These are phyloP conservation scores for Orbilia ellipsospora DNA, from an alignment of 2,329 filamentous ascomycete species.

Conservation along the genomic window DNA sequence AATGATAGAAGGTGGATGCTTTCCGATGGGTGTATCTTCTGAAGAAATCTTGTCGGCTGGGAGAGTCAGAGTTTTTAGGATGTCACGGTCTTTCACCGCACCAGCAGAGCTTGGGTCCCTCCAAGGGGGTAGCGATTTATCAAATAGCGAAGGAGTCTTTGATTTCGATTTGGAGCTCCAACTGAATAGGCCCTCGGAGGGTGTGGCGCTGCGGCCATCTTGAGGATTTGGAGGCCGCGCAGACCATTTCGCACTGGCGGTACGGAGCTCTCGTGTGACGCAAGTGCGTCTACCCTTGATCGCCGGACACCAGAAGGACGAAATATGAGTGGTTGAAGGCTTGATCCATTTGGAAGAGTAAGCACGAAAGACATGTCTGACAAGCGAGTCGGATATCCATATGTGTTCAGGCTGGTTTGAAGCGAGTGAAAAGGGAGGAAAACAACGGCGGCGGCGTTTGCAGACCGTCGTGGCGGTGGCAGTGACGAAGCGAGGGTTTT, in stretches of 20 bases:
- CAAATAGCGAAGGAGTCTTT: not conserved
- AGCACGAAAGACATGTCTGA: conserved; percentile 29
- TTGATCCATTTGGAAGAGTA: conserved; percentile 15
- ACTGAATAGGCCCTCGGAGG: conserved; percentile 21
- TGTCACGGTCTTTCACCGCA: conserved; percentile 5
- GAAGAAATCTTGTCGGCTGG: not conserved
- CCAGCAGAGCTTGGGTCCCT: not conserved
- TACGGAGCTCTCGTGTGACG: too few species aligned
- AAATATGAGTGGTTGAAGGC: not conserved
- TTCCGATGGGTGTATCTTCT: too few species aligned
- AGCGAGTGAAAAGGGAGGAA: conserved; percentile 8
- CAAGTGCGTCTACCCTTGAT: too few species aligned
- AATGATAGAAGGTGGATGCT: too few species aligned
- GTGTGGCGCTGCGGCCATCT: not conserved
- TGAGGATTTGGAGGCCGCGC: not conserved
- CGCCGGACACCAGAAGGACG: too few species aligned
- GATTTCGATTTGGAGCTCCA: conserved; percentile 27
- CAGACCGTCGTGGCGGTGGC: conserved; percentile 25
- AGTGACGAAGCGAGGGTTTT: conserved; percentile 32
- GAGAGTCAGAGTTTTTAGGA: not conserved
- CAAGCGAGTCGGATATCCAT: conserved; percentile 35
- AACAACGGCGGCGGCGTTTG: conserved; percentile 6
- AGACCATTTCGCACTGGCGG: too few species aligned
- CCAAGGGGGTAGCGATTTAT: not conserved
- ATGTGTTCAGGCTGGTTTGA: conserved; percentile 22